Evolutionary conservation across 2,329 filamentous ascomycete genomes (phyloP).

Genomic region (Fusarium illudens): DNA sequence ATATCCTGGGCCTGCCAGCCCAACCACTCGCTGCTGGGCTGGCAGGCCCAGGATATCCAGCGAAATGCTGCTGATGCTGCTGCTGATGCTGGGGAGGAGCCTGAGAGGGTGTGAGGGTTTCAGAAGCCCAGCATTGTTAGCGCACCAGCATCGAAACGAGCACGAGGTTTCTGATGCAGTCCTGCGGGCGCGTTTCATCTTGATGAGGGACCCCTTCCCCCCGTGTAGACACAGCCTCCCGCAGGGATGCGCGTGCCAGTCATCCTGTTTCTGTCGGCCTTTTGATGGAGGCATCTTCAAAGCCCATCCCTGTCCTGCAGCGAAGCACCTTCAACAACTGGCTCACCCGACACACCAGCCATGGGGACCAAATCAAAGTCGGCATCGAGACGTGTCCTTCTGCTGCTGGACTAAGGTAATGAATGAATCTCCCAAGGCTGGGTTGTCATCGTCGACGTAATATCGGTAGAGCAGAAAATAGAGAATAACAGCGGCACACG

Average conservation of each 20-base stretch:
- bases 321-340: conserved; percentile 14
- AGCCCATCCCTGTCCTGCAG: conserved; percentile 33
- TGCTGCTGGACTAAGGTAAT: conserved; percentile 8
- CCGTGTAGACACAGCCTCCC: conserved; percentile 36
- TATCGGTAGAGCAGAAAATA: background rate
- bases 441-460: background rate
- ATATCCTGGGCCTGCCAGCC: conserved; percentile 18
- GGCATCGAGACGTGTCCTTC: conserved; percentile 7
- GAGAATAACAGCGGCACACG: background rate
- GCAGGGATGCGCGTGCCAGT: conserved; percentile 37
- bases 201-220: conserved; percentile 44
- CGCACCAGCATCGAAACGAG: conserved; percentile 45
- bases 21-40: conserved; percentile 15
- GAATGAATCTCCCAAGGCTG: conserved; percentile 8
- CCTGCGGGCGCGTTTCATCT: conserved; percentile 61
- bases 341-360: conserved; percentile 24
- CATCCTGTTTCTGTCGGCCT: conserved; percentile 22
- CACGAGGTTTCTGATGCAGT: conserved; percentile 51
- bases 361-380: conserved; percentile 3
- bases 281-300: conserved; percentile 1
- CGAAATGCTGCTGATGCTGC: conserved; percentile 7
- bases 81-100: background rate
- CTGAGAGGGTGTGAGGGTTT: conserved; percentile 35
- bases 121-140: conserved; percentile 45
- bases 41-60: conserved; percentile 6